phyloP scores from a whole-genome alignment of 2,329 filamentous ascomycete species.

The Parastagonospora nodorum region DNA sequence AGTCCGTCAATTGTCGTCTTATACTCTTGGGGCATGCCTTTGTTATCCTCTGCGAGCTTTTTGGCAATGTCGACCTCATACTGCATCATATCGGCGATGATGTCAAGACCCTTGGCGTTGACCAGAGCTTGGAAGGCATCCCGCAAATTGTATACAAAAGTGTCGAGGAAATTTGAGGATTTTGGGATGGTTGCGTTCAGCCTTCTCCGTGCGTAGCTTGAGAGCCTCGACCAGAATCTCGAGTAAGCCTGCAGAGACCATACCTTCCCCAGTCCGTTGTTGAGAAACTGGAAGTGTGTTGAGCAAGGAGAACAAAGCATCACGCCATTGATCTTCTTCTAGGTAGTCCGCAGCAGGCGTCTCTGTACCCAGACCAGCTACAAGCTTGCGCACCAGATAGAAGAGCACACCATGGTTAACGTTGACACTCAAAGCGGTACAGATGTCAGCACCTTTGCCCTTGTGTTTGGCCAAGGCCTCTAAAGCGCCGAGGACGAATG shows the following conservation, averaged over 20 bases:
- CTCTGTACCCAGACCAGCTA: conserved; percentile 72
- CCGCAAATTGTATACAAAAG: conserved; percentile 81
- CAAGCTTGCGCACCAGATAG: conserved; percentile 88
- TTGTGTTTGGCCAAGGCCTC: conserved; percentile 85
- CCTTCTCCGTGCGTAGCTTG: conserved; percentile 77
- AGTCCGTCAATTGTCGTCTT: conserved; percentile 86
- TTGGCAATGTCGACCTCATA: conserved; percentile 76
- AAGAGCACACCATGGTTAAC: conserved; percentile 96
- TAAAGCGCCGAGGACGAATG: conserved; percentile 77
- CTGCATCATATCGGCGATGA: conserved; percentile 85
- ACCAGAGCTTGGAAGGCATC: conserved; percentile 85
- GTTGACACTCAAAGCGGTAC: conserved; percentile 89
- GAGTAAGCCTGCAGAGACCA: conserved; percentile 87
- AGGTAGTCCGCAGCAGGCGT: conserved; percentile 58
- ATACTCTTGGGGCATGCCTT: conserved; percentile 73
- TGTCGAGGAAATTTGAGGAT: conserved; percentile 88
- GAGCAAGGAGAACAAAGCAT: conserved; percentile 85
- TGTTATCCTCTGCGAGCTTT: conserved; percentile 67
- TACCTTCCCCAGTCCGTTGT: conserved; percentile 75
- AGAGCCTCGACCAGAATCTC: conserved; percentile 89
- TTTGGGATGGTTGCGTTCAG: conserved; percentile 81
- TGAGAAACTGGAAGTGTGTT: conserved; percentile 75
- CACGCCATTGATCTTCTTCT: conserved; percentile 86
- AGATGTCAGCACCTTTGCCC: conserved; percentile 77
- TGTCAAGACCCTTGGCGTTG: conserved; percentile 80